A percentile compares a stretch with the other conserved stretches of the same genome.
phyloP scores from a whole-genome alignment of 148 eudicot genomes.

The Chenopodium album region DNA sequence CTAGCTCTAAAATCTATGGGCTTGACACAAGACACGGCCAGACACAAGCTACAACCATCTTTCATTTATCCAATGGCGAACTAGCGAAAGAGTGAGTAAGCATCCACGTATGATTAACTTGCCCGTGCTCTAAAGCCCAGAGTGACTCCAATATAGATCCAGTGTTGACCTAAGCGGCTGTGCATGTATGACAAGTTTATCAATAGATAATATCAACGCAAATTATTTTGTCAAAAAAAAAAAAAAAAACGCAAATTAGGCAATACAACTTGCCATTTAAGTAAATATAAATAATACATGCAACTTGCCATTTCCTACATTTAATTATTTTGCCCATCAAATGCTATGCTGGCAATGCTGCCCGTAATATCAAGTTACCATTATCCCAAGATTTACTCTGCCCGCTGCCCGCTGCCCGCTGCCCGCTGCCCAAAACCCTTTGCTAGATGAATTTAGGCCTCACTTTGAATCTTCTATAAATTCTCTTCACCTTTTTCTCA shows the following conservation, averaged over 20 bases:
- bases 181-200: no score
- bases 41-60: no score
- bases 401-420: slow-evolving; percentile 24
- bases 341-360: not conserved
- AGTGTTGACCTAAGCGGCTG: no score
- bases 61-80: no score
- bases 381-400: not conserved
- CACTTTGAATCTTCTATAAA: slow-evolving; percentile 20
- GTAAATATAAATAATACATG: not conserved
- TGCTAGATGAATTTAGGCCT: slow-evolving; percentile 14
- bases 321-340: not conserved
- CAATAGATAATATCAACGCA: not conserved
- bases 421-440: slow-evolving; percentile 28
- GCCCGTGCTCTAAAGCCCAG: not conserved
- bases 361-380: not conserved
- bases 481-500: not conserved
- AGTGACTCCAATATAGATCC: no score
- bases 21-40: no score
- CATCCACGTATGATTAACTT: not conserved
- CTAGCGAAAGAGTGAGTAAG: not conserved
- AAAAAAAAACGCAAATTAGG: not conserved
- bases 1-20: no score
- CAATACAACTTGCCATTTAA: slow-evolving; percentile 21
- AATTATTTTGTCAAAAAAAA: no score
- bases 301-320: slow-evolving; percentile 18